These are phyloP conservation scores for Cinnamomum micranthum DNA, from an alignment of 164 flowering plant genomes.

Conservation along the genomic window DNA sequence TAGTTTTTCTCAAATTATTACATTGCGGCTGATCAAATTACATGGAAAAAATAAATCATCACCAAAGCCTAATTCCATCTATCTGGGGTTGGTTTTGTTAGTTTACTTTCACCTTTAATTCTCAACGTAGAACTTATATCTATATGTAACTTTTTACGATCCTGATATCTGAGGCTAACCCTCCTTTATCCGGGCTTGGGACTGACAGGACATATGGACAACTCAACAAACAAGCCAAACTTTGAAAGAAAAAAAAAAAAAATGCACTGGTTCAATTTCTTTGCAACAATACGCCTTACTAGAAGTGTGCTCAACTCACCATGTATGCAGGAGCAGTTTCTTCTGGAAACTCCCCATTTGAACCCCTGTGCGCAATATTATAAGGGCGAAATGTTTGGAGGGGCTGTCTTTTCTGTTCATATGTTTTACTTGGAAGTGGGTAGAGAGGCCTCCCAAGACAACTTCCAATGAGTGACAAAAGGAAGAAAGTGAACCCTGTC, in stretches of 20 bases:
- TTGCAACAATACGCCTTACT: background rate
- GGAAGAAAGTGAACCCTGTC: constrained; percentile 34
- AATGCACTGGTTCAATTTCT: background rate
- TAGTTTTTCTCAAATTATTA: no score
- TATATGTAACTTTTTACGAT: no score
- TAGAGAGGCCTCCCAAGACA: constrained; percentile 29
- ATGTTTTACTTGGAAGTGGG: constrained; percentile 28
- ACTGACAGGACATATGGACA: no score
- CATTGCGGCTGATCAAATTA: no score
- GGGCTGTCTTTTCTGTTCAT: constrained; percentile 13
- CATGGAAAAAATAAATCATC: no score
- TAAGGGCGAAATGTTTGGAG: constrained; percentile 31
- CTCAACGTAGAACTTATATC: no score
- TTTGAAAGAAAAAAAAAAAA: background rate
- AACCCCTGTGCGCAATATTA: constrained; percentile 37
- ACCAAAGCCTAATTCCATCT: no score
- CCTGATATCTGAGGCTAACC: no score
- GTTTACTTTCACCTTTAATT: no score
- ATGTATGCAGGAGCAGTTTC: constrained; percentile 34
- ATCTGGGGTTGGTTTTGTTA: no score
- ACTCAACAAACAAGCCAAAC: no score
- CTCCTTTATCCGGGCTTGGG: no score
- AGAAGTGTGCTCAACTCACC: constrained; percentile 13
- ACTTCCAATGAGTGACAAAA: constrained; percentile 5
- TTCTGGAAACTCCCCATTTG: constrained; percentile 41